Conservation (phyloP, 2,329 filamentous ascomycete genomes). For the Arthrobotrys iridis region DNA sequence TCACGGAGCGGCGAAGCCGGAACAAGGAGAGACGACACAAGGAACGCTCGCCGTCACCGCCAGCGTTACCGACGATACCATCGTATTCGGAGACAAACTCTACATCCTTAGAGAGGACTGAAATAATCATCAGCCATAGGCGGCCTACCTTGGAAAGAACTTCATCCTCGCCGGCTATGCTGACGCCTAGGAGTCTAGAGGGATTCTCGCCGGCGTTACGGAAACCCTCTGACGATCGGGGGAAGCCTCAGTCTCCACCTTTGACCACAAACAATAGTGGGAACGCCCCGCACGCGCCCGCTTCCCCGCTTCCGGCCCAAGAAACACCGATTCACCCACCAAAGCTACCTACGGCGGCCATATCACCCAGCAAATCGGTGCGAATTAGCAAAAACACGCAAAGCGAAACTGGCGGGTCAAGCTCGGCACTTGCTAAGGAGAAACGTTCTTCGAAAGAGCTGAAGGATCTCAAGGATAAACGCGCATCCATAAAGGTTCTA, state of each 20-base stretch:
- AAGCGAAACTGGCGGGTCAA: constrained; percentile 9
- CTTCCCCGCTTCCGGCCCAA: not conserved
- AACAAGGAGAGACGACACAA: constrained; percentile 15
- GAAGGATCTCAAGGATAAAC: constrained; percentile 40
- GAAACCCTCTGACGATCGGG: constrained; percentile 35
- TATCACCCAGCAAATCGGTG: constrained; percentile 43
- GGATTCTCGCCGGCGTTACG: constrained; percentile 8
- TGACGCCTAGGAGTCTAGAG: constrained; percentile 40
- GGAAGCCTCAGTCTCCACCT: not conserved
- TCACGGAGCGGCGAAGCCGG: constrained; percentile 13
- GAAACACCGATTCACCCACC: not conserved
- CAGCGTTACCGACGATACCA: constrained; percentile 25
- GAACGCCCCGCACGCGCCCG: not conserved
- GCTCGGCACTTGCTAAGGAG: constrained; percentile 22
- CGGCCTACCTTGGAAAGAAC: constrained; percentile 41
- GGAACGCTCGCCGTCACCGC: constrained; percentile 45
- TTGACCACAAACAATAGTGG: not conserved
- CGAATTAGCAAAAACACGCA: constrained; percentile 28
- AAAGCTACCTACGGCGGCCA: not conserved
- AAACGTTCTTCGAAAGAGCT: constrained; percentile 34
- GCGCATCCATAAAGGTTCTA: constrained; percentile 68
- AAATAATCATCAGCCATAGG: constrained; percentile 12
- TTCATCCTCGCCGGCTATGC: constrained; percentile 45
- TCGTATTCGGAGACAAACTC: constrained; percentile 24
- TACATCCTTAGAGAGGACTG: not conserved